Evolutionary conservation across 352 stramenopile species (phyloP), one percentile per base, ranked within the genome.

Genomic region (Globisporangium perplexum): DNA sequence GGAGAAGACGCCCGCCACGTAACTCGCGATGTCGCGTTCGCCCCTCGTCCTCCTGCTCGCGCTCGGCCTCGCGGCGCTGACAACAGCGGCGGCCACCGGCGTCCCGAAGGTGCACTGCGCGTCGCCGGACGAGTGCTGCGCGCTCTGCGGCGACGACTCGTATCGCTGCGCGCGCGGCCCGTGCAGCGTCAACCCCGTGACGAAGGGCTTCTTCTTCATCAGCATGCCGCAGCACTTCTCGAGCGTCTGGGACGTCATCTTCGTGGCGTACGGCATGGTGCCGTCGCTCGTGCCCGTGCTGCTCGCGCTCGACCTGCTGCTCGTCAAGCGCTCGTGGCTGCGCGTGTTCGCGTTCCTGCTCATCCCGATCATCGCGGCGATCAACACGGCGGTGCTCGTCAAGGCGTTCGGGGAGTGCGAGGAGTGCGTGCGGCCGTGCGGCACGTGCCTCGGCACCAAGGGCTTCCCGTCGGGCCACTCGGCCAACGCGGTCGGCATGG

Each of bases 401-500:
- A 69, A 62, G 49, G 60, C 46, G 23, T 53, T 81, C 1, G 74
- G 74, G 26, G 59, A 74, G 20, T 85, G 74, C 58, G 66, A 33
- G 36, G 65, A 80, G 26, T 85, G 74, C 42, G 30, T 53, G 23
- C 72, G 74, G 1, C 74, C 74, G 15, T 85, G 74, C 45, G 74
- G 72, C 45, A 66, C 64, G 44, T 85, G 72, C 33, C 50, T 85
- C 17, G 57, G 42, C 23, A 76, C 55, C 55, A 74, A 71, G 22
- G 72, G 74, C 7, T 75, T 85, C 57, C 74, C 74, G 3, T 85
- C 74, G 14, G 72, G 74, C 23, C 74, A 85, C 58, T 61, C 74
- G 26, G 69, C 72, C 7, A 81, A 78, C 51, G 57, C 74, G 42
- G 72, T 85, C 46, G 72, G 74, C 2, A 50, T 85, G 12, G 72